phyloP scores from a whole-genome alignment of 345 rosid species.

The Murraya paniculata region DNA sequence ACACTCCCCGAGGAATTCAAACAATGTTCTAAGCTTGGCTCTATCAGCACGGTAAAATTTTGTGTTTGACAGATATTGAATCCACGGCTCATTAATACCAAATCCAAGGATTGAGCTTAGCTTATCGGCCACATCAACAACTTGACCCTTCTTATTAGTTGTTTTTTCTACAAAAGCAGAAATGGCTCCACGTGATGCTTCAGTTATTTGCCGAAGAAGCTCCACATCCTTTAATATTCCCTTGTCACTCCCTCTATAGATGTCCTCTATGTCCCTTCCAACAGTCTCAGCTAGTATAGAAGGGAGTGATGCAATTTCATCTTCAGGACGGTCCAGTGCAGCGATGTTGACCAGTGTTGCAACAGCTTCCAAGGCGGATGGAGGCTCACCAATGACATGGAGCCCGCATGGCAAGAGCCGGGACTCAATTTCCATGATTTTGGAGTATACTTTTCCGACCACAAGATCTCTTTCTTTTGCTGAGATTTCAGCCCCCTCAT shows the following conservation, averaged over 20 bases:
- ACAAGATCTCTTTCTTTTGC: conserved; percentile 79
- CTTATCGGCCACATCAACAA: conserved; percentile 75
- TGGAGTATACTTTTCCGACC: conserved; percentile 93
- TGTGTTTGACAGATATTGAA: conserved; percentile 79
- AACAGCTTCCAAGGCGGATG: conserved; percentile 94
- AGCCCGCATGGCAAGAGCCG: conserved; percentile 96
- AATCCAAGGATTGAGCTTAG: conserved; percentile 81
- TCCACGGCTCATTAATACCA: conserved; percentile 96
- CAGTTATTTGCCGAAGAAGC: conserved; percentile 93
- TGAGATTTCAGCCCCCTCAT: conserved; percentile 69
- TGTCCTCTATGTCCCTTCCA: conserved; percentile 80
- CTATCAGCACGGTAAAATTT: conserved; percentile 90
- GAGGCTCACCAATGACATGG: conserved; percentile 97
- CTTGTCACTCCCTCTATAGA: conserved; percentile 82
- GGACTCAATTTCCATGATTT: conserved; percentile 99
- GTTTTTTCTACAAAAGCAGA: conserved; percentile 73
- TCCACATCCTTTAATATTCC: conserved; percentile 91
- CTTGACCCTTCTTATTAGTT: conserved; percentile 87
- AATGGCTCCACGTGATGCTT: conserved; percentile 89
- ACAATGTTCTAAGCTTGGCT: conserved; percentile 70
- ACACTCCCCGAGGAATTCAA: conserved; percentile 84
- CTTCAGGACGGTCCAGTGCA: conserved; percentile 88
- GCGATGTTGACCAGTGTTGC: conserved; percentile 97
- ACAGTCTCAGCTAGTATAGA: conserved; percentile 72
- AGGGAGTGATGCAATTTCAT: conserved; percentile 70